Evolutionary conservation across 352 stramenopile genomes (phyloP), one percentile per base, ranked within the genome.

Genomic region (Plasmopara viticola): DNA sequence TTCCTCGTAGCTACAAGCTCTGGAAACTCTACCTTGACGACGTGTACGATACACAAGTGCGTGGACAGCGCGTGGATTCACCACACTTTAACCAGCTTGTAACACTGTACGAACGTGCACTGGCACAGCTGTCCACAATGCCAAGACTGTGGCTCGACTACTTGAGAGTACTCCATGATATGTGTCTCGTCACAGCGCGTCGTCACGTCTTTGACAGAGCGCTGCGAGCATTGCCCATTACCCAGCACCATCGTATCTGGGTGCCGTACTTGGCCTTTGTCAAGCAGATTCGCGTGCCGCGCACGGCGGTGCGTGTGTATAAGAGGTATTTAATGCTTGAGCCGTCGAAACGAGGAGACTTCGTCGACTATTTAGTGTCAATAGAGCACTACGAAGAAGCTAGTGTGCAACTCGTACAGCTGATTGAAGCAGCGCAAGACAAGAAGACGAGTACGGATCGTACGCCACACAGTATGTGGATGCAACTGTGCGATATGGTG

Each of bases 161-260:
- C 58, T 66, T 89, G 15, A 53, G 76, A 41, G 61, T 97, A 15
- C 56, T 97, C 30, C 68, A 79, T 13, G 62, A 86, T 43, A 78
- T 89, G 68, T 75, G 80, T 52, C 68, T 73, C 17, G 79, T 95
- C 44, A 97, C 89, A 8, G 51, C 62, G 20, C 71, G 72, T 17
- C 87, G 96, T 18, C 81, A 82, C 34, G 83, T 89, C 20, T 98
- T 99, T 51, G 95, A 99, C 74, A 83, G 95, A 51, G 93, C 95
- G 28, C 79, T 99, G 6, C 77, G 95, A 14, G 84, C 93, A 18
- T 75, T 99, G 33, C 96, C 97, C 3, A 93, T 99, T 51, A 99
- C 95, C 34, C 97, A 99, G 71, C 97, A 99, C 74, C 76, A 97
- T 40, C 86, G 92, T 43, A 80, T 99, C 14, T 99, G 97, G 97